Evolutionary conservation across 352 stramenopile genomes (phyloP), one percentile per base, ranked within the genome.

Genomic region (Phytopythium chamaehyphon): DNA sequence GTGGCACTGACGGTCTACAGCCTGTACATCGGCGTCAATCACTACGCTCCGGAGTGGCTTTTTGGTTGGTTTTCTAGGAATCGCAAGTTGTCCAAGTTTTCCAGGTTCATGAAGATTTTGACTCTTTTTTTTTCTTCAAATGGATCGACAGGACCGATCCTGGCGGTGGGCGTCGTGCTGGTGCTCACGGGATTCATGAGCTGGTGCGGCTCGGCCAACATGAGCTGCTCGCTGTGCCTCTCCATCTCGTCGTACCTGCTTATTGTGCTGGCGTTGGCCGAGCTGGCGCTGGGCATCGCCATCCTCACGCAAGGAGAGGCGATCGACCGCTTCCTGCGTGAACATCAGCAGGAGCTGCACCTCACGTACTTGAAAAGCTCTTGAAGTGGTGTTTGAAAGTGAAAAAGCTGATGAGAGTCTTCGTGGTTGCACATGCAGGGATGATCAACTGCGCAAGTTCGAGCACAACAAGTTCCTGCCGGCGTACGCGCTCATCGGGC

Each of bases 401-500:
- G 31, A n/a, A n/a, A n/a, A n/a, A n/a, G n/a, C 39, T 21, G 40
- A 23, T 10, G 9, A 15, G 6, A 33, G 4, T 57, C 51, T 47
- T 59, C 40, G 18, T 40, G 38, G 40, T 40, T 14, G 55, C 19
- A 18, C 31, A 50, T 51, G 28, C 51, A 86, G 72, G 0, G 74
- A 90, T 62, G 64, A 82, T 2, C 59, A 90, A 33, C 53, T 90
- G 7, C 63, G 51, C 6, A 59, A 59, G 37, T 68, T 90, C 28
- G 70, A 86, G 55, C 48, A 77, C 37, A 66, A 82, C 72, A 86
- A 86, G 55, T 88, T 86, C 48, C 55, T 87, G 22, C 78, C 76
- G 1, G 76, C 78, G 21, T 88, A 90, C 40, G 52, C 73, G 57
- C 53, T 90, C 15, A 44, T 90, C n/a, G 63, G 58, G 0, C 59